A percentile compares a stretch with the other conserved stretches of the same genome.
These are phyloP conservation scores for Penstemon eatonii DNA, from an alignment of 257 asterid species.

Conservation along the genomic window DNA sequence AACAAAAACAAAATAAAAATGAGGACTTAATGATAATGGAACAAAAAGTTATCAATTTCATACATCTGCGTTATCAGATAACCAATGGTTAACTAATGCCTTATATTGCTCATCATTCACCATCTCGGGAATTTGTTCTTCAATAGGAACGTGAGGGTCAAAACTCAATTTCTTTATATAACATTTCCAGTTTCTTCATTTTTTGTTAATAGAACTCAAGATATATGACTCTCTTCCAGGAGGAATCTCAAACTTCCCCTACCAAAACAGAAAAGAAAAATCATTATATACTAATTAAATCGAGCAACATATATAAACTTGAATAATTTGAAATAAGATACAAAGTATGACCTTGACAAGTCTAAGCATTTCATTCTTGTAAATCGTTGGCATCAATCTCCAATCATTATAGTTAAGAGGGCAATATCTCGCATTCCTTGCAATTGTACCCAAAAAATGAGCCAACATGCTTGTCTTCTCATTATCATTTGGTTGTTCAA, in stretches of 20 bases:
- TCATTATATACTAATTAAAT: no score
- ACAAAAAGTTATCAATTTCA: no score
- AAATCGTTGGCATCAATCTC: not conserved
- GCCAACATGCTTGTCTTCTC: not conserved
- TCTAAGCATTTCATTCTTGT: not conserved
- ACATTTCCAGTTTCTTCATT: not conserved
- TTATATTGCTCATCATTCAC: not conserved
- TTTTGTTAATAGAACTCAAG: not conserved
- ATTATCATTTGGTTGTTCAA: slow-evolving; percentile 1
- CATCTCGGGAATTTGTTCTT: not conserved
- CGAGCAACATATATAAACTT: no score
- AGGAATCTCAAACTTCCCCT: not conserved
- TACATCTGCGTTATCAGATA: not conserved
- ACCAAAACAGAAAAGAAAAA: not conserved
- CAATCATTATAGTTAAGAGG: slow-evolving; percentile 3
- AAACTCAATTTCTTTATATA: not conserved
- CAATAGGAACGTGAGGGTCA: not conserved
- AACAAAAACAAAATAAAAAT: not conserved
- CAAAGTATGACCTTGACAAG: not conserved
- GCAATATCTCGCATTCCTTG: not conserved
- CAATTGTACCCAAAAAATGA: not conserved
- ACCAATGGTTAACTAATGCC: not conserved
- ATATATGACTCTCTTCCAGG: not conserved
- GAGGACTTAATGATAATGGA: not conserved
- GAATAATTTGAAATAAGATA: not conserved